A percentile compares a stretch with the other conserved stretches of the same genome.
Conservation (phyloP, 176 grass and related monocot species). For the Zizania latifolia region DNA sequence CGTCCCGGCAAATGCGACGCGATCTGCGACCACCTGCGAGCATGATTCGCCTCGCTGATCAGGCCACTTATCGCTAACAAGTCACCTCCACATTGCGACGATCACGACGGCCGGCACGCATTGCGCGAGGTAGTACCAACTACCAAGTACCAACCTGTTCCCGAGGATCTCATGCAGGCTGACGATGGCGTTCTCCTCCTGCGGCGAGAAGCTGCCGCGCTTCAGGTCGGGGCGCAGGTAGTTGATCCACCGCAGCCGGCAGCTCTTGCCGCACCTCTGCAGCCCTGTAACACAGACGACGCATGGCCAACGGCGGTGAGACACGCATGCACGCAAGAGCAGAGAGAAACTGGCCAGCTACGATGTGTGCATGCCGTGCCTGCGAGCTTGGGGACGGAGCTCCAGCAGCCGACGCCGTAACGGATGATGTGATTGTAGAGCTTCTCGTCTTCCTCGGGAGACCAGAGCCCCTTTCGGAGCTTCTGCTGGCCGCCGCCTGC, state of each 20-base stretch:
- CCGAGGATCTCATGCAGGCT: constrained; percentile 68
- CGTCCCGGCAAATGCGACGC: constrained; percentile 74
- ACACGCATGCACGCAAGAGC: background rate
- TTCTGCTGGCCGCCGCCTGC: constrained; percentile 65
- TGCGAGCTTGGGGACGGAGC: constrained; percentile 78
- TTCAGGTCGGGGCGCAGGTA: constrained; percentile 86
- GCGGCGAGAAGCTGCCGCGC: constrained; percentile 85
- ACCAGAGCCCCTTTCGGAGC: constrained; percentile 86
- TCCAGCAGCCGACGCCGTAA: constrained; percentile 85
- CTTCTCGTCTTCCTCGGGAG: constrained; percentile 90
- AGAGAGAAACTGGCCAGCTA: background rate
- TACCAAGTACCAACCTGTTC: constrained; percentile 60
- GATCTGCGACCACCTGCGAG: constrained; percentile 95
- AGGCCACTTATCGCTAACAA: background rate
- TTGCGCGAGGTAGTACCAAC: background rate
- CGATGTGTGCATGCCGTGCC: constrained; percentile 15
- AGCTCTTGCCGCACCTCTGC: constrained; percentile 96
- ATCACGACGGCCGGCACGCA: background rate
- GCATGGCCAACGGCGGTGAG: background rate
- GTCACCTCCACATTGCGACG: background rate
- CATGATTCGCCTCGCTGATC: background rate
- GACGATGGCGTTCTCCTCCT: constrained; percentile 82
- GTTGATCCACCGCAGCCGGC: constrained; percentile 87
- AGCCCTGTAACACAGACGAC: constrained; percentile 35
- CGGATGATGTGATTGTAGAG: constrained; percentile 90